Base-by-base conservation (phyloP, 1,139 yeast genomes). In the Geotrichum europaeum region DNA sequence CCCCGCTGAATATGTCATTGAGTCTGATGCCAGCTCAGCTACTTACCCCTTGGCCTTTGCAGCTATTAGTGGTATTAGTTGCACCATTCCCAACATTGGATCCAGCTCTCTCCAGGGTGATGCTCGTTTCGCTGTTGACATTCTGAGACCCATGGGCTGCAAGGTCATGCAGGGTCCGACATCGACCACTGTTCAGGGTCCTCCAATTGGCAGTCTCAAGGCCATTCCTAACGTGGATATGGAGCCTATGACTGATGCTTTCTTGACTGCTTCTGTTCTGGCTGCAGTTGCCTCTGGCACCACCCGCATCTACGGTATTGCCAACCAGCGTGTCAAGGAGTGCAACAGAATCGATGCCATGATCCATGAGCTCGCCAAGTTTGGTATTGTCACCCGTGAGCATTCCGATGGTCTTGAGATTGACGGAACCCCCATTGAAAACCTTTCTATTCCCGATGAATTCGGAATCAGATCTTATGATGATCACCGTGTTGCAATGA, bases 161-260 rank as follows among this genome's bases (percentile, higher is more conserved):
- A 76, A 73, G 13, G 99, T 94, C 34, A 80, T 76, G 55, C 99
- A 95, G 77, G 84, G 95, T 1, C 85, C 82, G 1, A 83, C 87
- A 1, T 85, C 96, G 1, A 94, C 99, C 0, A 90, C 97, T 0
- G 98, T 95, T 3, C 84, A 87, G 53, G 99, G 98, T 51, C 97
- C 97, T 10, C 79, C 87, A 36, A 75, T 76, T 50, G 95, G 96
- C 15, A 67, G 75, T 3, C 79, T 94, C 66, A 82, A 79, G 68
- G 90, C 96, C 13, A 78, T 94, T 65, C 78, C 84, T 15, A 83
- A 80, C 65, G 87, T 94, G 62, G 97, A 95, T 73, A 95, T 94
- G 99, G 99, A 94, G 75, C 99, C 99, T 60, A 94, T 94, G 99
- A 94, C 99, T 0, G 99, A 94, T 76, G 99, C 99, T 0, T 94